phyloP scores from a whole-genome alignment of 495 filamentous ascomycete genomes.

The Talaromyces wortmannii region DNA sequence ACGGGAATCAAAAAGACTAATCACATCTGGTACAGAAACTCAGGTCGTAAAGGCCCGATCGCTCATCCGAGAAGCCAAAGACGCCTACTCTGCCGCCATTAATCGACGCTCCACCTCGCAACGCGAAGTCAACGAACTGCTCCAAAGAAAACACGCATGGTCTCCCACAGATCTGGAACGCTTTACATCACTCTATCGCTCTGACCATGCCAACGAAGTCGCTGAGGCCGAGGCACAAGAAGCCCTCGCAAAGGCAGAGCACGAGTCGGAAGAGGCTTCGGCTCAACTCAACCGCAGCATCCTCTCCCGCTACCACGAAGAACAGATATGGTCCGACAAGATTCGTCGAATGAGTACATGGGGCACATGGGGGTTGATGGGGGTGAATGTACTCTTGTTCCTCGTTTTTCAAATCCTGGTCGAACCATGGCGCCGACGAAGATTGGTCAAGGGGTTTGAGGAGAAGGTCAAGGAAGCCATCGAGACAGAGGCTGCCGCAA shows the following conservation, averaged over 20 bases:
- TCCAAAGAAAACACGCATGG: constrained; percentile 93
- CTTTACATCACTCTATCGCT: constrained; percentile 87
- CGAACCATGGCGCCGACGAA: constrained; percentile 81
- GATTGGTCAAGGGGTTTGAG: constrained; percentile 72
- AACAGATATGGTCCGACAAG: constrained; percentile 98
- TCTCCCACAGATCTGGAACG: constrained; percentile 80
- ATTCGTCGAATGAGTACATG: constrained; percentile 94
- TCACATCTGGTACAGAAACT: constrained; percentile 40
- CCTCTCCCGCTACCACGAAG: constrained; percentile 89
- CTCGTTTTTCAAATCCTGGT: constrained; percentile 85
- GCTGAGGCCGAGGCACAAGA: constrained; percentile 70
- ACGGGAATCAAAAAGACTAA: neutral
- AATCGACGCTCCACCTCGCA: constrained; percentile 75
- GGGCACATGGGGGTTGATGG: constrained; percentile 98
- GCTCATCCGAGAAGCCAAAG: constrained; percentile 62
- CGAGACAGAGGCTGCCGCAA: constrained; percentile 57
- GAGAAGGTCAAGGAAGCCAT: constrained; percentile 76
- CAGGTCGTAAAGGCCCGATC: constrained; percentile 55
- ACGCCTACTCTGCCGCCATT: constrained; percentile 70
- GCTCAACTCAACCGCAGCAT: constrained; percentile 70
- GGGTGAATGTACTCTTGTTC: constrained; percentile 86
- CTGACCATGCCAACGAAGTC: constrained; percentile 89
- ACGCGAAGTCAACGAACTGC: constrained; percentile 88
- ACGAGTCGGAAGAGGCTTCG: constrained; percentile 67
- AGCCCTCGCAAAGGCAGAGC: constrained; percentile 65